Conservation (phyloP, 805 yeast species). For the Kuraishia floccosa region DNA sequence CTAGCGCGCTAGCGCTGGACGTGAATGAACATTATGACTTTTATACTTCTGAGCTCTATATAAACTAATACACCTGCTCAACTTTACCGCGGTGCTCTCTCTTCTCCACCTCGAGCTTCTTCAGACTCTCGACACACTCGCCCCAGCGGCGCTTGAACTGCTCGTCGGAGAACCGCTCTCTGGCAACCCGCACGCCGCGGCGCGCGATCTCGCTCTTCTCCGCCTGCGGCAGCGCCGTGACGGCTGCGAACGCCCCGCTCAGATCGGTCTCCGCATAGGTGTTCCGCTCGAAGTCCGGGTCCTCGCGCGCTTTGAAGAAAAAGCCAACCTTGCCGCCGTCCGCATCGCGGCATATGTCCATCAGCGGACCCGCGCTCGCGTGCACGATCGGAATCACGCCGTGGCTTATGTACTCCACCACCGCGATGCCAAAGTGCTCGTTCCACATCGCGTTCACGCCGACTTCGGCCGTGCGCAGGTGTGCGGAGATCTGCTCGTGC, state of each 20-base stretch:
- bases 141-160: constrained; percentile 3
- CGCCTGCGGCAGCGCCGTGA: constrained; percentile 4
- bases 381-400: constrained; percentile 87
- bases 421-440: constrained; percentile 97
- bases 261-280: constrained; percentile 28
- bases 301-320: constrained; percentile 52
- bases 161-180: constrained; percentile 3
- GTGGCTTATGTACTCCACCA: constrained; percentile 82
- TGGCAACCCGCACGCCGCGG: constrained; percentile 4
- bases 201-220: constrained; percentile 4
- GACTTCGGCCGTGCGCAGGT: constrained; percentile 44
- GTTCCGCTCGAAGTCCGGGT: constrained; percentile 43
- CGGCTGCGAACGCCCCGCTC: constrained; percentile 29
- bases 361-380: constrained; percentile 89
- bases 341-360: constrained; percentile 62
- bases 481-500: constrained; percentile 45
- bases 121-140: constrained; percentile 2
- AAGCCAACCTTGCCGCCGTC: constrained; percentile 54
- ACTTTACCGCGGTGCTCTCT: constrained; percentile 6
- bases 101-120: constrained; percentile 4
- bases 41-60: too few relatives aligned
- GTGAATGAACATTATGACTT: not conserved
- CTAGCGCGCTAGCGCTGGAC: not conserved
- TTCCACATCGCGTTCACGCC: constrained; percentile 99
- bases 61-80: constrained; percentile 5